Percentiles rank a stretch among this genome's conserved stretches.
Evolutionary conservation across 83 land plant genomes (phyloP).

Genomic region (Picea mariana): DNA sequence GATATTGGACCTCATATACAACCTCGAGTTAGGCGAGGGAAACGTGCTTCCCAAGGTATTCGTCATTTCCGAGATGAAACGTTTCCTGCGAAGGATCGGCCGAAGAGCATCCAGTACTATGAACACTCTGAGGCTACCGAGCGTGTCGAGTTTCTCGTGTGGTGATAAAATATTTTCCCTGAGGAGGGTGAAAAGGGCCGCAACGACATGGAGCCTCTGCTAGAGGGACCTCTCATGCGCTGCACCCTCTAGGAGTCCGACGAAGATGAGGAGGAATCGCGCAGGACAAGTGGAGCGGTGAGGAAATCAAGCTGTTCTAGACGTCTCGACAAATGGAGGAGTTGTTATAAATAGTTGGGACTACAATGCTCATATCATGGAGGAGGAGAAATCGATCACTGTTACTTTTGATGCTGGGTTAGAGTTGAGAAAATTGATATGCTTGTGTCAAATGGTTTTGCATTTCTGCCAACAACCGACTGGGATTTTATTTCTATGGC

Average conservation of each 20-base stretch:
- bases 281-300: too few species aligned
- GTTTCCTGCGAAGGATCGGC: neutral
- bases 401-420: constrained; percentile 27
- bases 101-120: neutral
- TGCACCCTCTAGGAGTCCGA: neutral
- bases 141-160: neutral
- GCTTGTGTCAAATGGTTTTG: constrained; percentile 14
- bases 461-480: constrained; percentile 23
- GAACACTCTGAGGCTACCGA: neutral
- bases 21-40: neutral
- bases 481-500: constrained; percentile 25
- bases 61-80: neutral
- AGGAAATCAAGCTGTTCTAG: too few species aligned
- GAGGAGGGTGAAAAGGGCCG: neutral
- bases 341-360: constrained; percentile 22
- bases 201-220: neutral
- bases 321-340: neutral
- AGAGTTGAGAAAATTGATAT: constrained; percentile 1
- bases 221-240: neutral
- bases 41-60: neutral
- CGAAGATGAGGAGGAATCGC: neutral
- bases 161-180: neutral
- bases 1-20: neutral
- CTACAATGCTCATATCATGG: neutral
- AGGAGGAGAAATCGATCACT: constrained; percentile 9